Evolutionary conservation across 1,284 basidiomycete genomes (phyloP).

Genomic region (Apiotrichum sp.): DNA sequence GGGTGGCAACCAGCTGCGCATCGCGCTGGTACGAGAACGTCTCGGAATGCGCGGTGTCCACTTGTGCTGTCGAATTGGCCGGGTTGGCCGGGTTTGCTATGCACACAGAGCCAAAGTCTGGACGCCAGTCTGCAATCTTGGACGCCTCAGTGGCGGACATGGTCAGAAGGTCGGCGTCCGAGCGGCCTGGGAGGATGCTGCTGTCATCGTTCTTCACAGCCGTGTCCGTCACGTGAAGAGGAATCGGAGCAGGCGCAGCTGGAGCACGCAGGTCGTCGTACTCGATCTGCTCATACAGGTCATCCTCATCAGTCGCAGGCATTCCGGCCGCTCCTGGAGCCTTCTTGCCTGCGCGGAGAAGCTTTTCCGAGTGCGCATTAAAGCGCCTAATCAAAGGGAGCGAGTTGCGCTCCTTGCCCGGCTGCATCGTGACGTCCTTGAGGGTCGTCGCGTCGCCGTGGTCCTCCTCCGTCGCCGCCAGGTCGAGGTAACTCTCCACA

Average conservation of each 20-base stretch:
- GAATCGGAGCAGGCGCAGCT: slow-evolving; percentile 59
- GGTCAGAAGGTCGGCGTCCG: slow-evolving; percentile 57
- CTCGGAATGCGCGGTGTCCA: slow-evolving; percentile 15
- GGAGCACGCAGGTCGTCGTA: slow-evolving; percentile 76
- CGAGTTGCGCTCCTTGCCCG: slow-evolving; percentile 77
- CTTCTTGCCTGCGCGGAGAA: slow-evolving; percentile 50
- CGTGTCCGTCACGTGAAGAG: slow-evolving; percentile 62
- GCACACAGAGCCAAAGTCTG: slow-evolving; percentile 27
- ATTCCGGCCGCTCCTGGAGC: slow-evolving; percentile 1
- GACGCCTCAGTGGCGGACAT: slow-evolving; percentile 15
- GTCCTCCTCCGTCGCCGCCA: slow-evolving; percentile 85
- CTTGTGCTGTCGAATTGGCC: slow-evolving; percentile 5
- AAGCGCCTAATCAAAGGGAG: slow-evolving; percentile 93
- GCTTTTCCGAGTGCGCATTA: slow-evolving; percentile 89
- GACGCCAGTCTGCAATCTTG: slow-evolving; percentile 13
- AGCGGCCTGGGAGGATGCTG: slow-evolving; percentile 27
- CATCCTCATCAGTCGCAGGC: slow-evolving; percentile 3
- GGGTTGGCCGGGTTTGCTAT: slow-evolving; percentile 29
- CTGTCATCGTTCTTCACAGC: slow-evolving; percentile 11
- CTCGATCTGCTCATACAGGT: slow-evolving; percentile 65
- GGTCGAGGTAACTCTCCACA: slow-evolving; percentile 73
- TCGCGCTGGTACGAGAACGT: slow-evolving; percentile 31
- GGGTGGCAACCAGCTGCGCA: slow-evolving; percentile 26
- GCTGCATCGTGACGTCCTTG: slow-evolving; percentile 90
- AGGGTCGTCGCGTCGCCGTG: slow-evolving; percentile 83